A percentile compares a stretch with the other conserved stretches of the same genome.
Conservation (phyloP, 1,284 basidiomycete species). For the Flammula alnicola region DNA sequence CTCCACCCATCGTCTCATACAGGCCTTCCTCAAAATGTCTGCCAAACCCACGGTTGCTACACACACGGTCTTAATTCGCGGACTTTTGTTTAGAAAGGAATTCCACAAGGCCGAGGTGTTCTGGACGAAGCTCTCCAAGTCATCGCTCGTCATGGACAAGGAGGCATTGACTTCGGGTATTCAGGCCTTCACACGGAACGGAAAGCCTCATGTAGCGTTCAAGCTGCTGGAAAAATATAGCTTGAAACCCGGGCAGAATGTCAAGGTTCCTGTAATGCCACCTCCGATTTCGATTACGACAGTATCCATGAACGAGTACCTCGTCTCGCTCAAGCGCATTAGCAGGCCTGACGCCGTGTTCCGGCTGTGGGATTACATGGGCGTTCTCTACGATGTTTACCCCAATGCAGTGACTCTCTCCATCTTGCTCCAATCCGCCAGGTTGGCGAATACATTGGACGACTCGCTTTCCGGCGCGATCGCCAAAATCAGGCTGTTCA, state of each 20-base stretch:
- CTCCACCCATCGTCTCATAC: constrained; percentile 39
- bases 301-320: constrained; percentile 55
- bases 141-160: constrained; percentile 46
- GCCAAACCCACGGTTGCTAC: constrained; percentile 45
- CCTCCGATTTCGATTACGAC: constrained; percentile 36
- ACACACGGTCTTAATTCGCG: constrained; percentile 56
- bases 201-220: constrained; percentile 52
- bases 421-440: constrained; percentile 62
- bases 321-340: constrained; percentile 52
- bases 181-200: constrained; percentile 50
- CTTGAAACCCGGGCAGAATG: constrained; percentile 18
- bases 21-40: constrained; percentile 36
- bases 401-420: constrained; percentile 61
- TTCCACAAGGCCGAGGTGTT: constrained; percentile 44
- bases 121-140: constrained; percentile 48
- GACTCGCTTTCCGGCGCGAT: constrained; percentile 46
- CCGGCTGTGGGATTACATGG: constrained; percentile 64
- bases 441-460: constrained; percentile 54
- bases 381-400: constrained; percentile 52
- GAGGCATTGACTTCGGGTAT: constrained; percentile 55
- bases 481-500: constrained; percentile 26
- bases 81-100: constrained; percentile 48
- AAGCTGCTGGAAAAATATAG: constrained; percentile 48
- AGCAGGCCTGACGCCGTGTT: constrained; percentile 64
- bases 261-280: constrained; percentile 4